Evolutionary conservation across 164 flowering plant species (phyloP), one percentile per base, ranked within the genome.

Genomic region (Vitis cinerea): DNA sequence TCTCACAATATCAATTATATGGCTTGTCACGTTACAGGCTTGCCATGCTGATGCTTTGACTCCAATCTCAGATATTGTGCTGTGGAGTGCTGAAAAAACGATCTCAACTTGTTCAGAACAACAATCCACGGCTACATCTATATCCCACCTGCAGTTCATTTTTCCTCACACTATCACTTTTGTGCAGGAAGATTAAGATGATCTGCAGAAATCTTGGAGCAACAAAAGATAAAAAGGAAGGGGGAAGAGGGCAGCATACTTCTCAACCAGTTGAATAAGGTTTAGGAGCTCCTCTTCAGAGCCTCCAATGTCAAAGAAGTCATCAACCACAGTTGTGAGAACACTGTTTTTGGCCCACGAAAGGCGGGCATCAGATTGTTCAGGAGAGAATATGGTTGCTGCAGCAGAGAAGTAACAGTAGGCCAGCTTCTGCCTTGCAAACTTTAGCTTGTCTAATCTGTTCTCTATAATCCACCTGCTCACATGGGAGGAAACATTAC

Each of bases 391-490:
- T 30, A 89, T 73, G 50, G 85, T 80, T 19, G 91, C 85, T 9
- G 88, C 92, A 57, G 82, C 86, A 73, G 89, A 83, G 66, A 91
- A 89, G 80, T 89, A 88, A 80, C 94, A 90, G 72, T 86, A 93
- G 10, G 85, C 80, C 72, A 82, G 74, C 73, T 83, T 93, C 83
- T 90, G 89, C 75, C 96, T 78, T 1, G 99, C 94, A 81, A 91
- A 95, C 27, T 79, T 83, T 55, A 95, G 86, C 80, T 86, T 78
- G 85, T 93, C 91, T 78, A 95, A 72, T 75, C 81, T 83, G 63
- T 78, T 83, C 64, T 91, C 91, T 53, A 70, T 67, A 31, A 88
- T 71, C 99, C 98, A 95, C 80, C 99, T 94, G 83, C 55, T 69
- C 30, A 63, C 47, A 71, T 50, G 56, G 16, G 16, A 55, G 51